Conservation (phyloP, 2,329 filamentous ascomycete species). For the Fusarium scirpi region DNA sequence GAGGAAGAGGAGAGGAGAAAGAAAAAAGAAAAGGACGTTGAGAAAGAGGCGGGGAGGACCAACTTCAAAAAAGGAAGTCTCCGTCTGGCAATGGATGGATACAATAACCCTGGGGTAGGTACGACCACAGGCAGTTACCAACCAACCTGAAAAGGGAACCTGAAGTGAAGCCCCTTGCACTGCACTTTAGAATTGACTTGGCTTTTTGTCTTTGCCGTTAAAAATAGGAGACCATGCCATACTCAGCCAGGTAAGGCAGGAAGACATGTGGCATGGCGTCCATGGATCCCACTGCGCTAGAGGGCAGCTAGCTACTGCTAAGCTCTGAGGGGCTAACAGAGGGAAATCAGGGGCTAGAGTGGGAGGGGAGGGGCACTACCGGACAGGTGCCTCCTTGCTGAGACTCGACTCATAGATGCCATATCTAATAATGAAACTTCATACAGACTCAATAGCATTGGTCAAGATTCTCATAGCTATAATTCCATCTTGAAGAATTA, state of each 20-base stretch:
- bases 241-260: constrained; percentile 31
- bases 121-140: not conserved
- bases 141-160: constrained; percentile 4
- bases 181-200: not conserved
- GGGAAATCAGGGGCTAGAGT: constrained; percentile 14
- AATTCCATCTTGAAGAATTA: not conserved
- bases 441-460: constrained; percentile 1
- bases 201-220: constrained; percentile 13
- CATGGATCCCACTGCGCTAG: constrained; percentile 12
- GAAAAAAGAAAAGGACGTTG: not conserved
- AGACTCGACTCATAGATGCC: not conserved
- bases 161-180: constrained; percentile 16
- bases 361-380: constrained; percentile 5
- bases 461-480: not conserved
- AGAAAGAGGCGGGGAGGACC: constrained; percentile 32
- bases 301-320: not conserved
- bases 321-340: constrained; percentile 21
- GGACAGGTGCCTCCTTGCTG: constrained; percentile 15
- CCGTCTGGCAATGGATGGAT: constrained; percentile 26
- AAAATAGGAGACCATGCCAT: constrained; percentile 27
- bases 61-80: constrained; percentile 35
- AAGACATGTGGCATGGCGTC: constrained; percentile 34
- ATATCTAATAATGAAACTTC: not conserved
- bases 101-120: constrained; percentile 25
- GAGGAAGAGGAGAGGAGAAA: not conserved